A percentile compares a stretch with the other conserved stretches of the same genome.
Evolutionary conservation across 1,139 yeast genomes (phyloP).

Genomic region (Hanseniaspora uvarum): DNA sequence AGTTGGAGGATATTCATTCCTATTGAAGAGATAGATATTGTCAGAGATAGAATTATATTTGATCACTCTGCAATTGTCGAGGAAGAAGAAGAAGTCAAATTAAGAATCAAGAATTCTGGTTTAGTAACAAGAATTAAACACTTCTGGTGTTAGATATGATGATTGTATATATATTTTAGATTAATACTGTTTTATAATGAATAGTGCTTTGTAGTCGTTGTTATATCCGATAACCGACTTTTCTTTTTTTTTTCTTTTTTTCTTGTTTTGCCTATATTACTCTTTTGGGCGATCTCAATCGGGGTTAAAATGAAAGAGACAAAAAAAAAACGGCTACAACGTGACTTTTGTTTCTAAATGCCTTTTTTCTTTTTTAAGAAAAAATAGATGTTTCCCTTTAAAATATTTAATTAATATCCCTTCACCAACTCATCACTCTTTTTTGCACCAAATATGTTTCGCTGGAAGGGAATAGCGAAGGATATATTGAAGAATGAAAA

Average conservation of each 20-base stretch:
- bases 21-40: constrained; percentile 48
- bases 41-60: constrained; percentile 58
- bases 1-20: constrained; percentile 43
- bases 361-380: too few species aligned
- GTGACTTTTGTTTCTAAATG: too few species aligned
- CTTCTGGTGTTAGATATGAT: constrained; percentile 37
- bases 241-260: not conserved
- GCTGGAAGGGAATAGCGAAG: too few species aligned
- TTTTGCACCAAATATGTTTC: too few species aligned
- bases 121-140: constrained; percentile 58
- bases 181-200: not conserved
- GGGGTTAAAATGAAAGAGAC: too few species aligned
- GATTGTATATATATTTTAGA: not conserved
- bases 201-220: too few species aligned
- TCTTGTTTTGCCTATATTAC: too few species aligned
- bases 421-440: too few species aligned
- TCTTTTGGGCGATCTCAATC: too few species aligned
- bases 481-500: too few species aligned
- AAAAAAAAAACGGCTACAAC: too few species aligned
- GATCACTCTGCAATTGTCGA: constrained; percentile 59
- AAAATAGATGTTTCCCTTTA: too few species aligned
- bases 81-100: constrained; percentile 42
- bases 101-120: constrained; percentile 23
- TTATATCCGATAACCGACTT: not conserved
- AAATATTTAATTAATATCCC: not conserved